phyloP scores from a whole-genome alignment of 2,329 filamentous ascomycete genomes.

The Lachnellula suecica region DNA sequence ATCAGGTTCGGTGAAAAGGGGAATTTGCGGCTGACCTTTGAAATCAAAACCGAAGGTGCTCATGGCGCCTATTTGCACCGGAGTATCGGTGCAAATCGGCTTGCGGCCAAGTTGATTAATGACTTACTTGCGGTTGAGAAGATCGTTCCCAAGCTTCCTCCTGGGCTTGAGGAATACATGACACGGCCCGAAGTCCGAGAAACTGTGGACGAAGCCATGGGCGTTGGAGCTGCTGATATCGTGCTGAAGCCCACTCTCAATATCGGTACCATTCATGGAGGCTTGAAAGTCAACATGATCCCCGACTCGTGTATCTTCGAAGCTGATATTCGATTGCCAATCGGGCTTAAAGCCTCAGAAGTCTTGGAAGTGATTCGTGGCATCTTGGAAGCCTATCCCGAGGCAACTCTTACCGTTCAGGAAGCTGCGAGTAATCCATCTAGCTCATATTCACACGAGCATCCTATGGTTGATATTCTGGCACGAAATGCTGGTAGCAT shows the following conservation, averaged over 20 bases:
- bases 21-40: constrained; percentile 39
- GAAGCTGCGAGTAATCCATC: constrained; percentile 36
- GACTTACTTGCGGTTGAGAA: constrained; percentile 32
- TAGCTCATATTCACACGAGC: constrained; percentile 32
- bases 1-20: constrained; percentile 44
- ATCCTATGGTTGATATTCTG: constrained; percentile 33
- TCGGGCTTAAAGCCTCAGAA: constrained; percentile 33
- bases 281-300: constrained; percentile 43
- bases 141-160: constrained; percentile 29
- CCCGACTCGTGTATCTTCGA: constrained; percentile 38
- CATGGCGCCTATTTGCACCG: constrained; percentile 42
- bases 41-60: constrained; percentile 32
- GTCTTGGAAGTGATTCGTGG: constrained; percentile 31
- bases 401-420: constrained; percentile 32
- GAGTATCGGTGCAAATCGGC: constrained; percentile 37
- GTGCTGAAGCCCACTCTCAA: constrained; percentile 38
- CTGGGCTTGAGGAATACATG: constrained; percentile 31
- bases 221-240: constrained; percentile 33
- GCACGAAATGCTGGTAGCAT: constrained; percentile 30
- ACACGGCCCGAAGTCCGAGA: constrained; percentile 29
- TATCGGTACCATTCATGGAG: constrained; percentile 40
- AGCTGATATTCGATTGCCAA: constrained; percentile 40
- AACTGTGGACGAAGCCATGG: constrained; percentile 37
- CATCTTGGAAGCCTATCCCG: constrained; percentile 30
- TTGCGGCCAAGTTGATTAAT: constrained; percentile 33